Evolutionary conservation across 495 filamentous ascomycete species (phyloP).

Genomic region (Penicillium lagena): DNA sequence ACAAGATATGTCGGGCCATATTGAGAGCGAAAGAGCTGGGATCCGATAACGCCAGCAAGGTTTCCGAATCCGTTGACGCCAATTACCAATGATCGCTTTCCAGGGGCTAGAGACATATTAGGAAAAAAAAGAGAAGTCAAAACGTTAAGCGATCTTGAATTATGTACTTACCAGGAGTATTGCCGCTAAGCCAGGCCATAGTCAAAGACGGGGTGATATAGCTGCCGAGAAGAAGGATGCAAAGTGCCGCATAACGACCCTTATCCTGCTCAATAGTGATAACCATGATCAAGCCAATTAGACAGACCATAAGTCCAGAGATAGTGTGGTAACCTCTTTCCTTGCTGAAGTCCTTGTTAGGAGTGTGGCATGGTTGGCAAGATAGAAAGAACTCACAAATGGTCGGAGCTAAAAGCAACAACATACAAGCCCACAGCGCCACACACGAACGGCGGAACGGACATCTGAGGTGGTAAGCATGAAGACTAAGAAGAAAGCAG

Average conservation of each 20-base stretch:
- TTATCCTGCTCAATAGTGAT: constrained; percentile 25
- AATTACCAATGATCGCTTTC: constrained; percentile 47
- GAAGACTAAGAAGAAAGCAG: no score
- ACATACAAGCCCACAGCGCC: constrained; percentile 6
- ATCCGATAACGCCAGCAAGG: constrained; percentile 45
- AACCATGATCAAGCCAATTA: constrained; percentile 30
- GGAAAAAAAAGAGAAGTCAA: no score
- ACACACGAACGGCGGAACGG: constrained; percentile 9
- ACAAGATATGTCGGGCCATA: constrained; percentile 34
- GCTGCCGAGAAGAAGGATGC: constrained; percentile 46
- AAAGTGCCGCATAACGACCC: constrained; percentile 42
- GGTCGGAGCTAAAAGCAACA: constrained; percentile 5
- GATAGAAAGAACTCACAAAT: constrained; percentile 2
- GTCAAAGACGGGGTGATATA: constrained; percentile 49
- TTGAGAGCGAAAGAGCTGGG: constrained; percentile 28
- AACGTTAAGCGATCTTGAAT: neutral
- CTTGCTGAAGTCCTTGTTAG: neutral
- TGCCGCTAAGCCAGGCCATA: constrained; percentile 51
- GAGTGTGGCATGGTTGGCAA: neutral
- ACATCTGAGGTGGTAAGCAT: constrained; percentile 1
- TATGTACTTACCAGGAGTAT: constrained; percentile 32
- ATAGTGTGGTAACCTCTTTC: constrained; percentile 5
- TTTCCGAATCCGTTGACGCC: constrained; percentile 59
- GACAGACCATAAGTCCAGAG: constrained; percentile 1
- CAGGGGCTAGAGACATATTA: constrained; percentile 15